Evolutionary conservation across 1,139 yeast species (phyloP), one percentile per base, ranked within the genome.

Genomic region (Candida mesenterica): DNA sequence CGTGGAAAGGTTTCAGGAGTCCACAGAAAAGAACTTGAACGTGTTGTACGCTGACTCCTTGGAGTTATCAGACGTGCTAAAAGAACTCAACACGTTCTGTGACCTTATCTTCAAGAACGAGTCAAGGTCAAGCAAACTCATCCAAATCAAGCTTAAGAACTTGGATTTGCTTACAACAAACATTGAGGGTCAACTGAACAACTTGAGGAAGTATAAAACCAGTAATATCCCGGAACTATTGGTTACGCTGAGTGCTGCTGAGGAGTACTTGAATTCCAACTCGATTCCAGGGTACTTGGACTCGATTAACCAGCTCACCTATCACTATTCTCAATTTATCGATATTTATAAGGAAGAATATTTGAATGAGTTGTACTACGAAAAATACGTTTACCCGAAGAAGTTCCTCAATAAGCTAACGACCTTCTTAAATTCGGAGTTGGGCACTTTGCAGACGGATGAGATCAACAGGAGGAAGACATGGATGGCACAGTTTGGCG

Each of bases 401-500:
- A 58, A 56, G 36, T 69, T 66, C 41, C 49, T 68, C 24, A 46
- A 47, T 25, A 54, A 49, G 30, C 44, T 70, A 22, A 57, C 61
- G 14, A 53, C 57, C 4, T 66, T 67, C 39, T 49, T 70, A 16
- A 60, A 63, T 37, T 62, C 60, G 4, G 68, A 63, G 14, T 44
- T 70, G 28, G 49, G 53, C 30, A 49, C 48, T 30, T 43, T 68
- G 28, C 73, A 68, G 42, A 50, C 53, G 19, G 61, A 61, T 29
- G 76, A 70, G 44, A 43, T 49, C 5, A 60, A 58, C 24, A 49
- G 73, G 41, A 49, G 76, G 26, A 52, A 48, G 26, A 48, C 47
- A 16, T 70, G 76, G 76, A 49, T 67, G 19, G 47, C 50, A 3
- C 59, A 62, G 32, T 68, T 64, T 41, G 75, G 75, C 4, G 65